Evolutionary conservation across 345 rosid genomes (phyloP).

Genomic region (Eucalyptus sp.): DNA sequence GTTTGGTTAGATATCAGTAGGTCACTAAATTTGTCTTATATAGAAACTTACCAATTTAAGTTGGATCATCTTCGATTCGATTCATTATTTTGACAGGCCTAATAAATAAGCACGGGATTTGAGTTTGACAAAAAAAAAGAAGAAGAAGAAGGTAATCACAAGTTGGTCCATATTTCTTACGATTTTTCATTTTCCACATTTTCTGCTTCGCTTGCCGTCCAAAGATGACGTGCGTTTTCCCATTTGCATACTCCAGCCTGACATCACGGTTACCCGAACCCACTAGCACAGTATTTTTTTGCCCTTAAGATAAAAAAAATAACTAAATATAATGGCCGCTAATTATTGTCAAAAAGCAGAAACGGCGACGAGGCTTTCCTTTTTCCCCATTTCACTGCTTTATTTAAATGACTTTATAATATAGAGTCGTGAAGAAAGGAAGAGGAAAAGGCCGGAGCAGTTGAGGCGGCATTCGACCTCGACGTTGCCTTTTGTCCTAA

Average conservation of each 20-base stretch:
- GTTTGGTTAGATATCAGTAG: fast-evolving
- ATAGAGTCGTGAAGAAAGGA: background rate
- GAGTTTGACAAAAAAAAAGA: background rate
- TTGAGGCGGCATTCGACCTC: background rate
- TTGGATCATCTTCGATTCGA: too few species aligned
- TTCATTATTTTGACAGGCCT: too few species aligned
- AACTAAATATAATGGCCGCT: background rate
- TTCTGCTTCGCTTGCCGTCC: background rate
- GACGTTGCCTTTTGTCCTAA: background rate
- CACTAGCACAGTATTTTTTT: background rate
- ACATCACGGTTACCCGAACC: background rate
- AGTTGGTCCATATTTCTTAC: background rate
- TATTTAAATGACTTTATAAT: background rate
- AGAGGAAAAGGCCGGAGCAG: background rate
- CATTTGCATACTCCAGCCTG: background rate
- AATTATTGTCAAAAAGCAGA: background rate
- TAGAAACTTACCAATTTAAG: too few species aligned
- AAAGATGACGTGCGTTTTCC: background rate
- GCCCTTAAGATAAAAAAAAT: background rate
- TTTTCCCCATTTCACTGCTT: background rate
- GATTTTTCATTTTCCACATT: background rate
- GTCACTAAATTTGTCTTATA: too few species aligned
- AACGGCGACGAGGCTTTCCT: background rate
- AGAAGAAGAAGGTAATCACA: fast-evolving
- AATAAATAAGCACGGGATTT: background rate